Evolutionary conservation across 179 eudicot species (phyloP).

Genomic region (Vitellaria paradoxa): DNA sequence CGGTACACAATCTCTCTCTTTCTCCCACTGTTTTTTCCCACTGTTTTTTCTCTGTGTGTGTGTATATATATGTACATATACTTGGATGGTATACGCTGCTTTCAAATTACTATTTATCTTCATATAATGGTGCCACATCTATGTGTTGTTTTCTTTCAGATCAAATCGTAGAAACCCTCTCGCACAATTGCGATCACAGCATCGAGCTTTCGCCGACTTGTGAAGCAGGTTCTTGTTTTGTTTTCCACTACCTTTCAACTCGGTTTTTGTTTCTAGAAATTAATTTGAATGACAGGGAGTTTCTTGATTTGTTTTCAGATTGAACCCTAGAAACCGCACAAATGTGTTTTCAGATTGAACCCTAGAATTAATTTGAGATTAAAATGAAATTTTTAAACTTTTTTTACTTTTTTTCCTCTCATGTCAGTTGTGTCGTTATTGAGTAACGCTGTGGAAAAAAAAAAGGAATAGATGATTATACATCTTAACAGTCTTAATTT

Average conservation of each 20-base stretch:
- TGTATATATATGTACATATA: no score
- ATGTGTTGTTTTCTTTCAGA: constrained; percentile 1
- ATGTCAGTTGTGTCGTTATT: background rate
- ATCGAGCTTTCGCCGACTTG: background rate
- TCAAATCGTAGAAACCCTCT: constrained; percentile 4
- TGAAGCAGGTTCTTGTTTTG: background rate
- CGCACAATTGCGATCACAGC: background rate
- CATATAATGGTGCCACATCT: background rate
- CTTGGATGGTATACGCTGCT: background rate
- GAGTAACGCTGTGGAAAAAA: no score
- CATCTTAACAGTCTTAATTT: no score
- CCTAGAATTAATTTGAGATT: constrained; percentile 22
- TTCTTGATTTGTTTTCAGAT: constrained; percentile 18
- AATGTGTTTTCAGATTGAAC: constrained; percentile 24
- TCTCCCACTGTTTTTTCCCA: background rate
- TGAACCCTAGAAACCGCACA: constrained; percentile 28
- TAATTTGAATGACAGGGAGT: background rate
- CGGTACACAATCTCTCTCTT: background rate
- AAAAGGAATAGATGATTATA: no score
- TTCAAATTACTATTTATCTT: background rate
- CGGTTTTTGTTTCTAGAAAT: background rate
- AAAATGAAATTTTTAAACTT: background rate
- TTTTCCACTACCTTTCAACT: background rate
- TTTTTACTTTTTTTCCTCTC: background rate
- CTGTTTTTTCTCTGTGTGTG: no score